Evolutionary conservation across 2,329 filamentous ascomycete species (phyloP).

Genomic region (Botrytis byssoidea): DNA sequence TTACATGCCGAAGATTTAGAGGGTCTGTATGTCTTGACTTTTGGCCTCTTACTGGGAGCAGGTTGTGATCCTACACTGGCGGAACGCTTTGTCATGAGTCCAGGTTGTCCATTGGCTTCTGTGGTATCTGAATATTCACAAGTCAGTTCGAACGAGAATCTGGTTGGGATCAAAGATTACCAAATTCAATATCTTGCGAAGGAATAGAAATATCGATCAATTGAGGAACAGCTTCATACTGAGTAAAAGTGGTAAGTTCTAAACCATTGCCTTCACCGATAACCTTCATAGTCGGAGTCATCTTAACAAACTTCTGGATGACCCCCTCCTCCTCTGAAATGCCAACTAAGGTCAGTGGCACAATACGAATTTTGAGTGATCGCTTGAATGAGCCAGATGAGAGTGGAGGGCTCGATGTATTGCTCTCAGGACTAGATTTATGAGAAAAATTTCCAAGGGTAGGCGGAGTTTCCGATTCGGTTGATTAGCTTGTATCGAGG

Average conservation of each 20-base stretch:
- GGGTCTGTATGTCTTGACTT: conserved; percentile 2
- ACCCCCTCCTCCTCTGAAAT: conserved; percentile 13
- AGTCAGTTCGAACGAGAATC: neutral
- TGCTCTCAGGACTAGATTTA: neutral
- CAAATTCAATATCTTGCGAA: neutral
- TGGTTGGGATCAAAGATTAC: neutral
- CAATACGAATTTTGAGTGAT: neutral
- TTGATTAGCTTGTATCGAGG: neutral
- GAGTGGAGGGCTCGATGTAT: neutral
- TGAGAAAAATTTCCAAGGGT: neutral
- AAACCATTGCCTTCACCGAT: neutral
- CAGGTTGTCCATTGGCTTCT: neutral
- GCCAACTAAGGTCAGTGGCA: neutral
- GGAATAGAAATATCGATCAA: conserved; percentile 4
- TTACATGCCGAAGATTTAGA: neutral
- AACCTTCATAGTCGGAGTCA: neutral
- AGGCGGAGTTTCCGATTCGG: neutral
- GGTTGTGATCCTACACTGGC: neutral
- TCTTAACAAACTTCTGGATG: neutral
- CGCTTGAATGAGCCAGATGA: neutral
- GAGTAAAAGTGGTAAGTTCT: conserved; percentile 5
- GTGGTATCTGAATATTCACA: neutral
- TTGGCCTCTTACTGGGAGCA: neutral
- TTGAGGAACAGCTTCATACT: neutral
- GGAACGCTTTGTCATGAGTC: neutral